phyloP scores from a whole-genome alignment of 805 yeast genomes.

The Komagataella ulmi region DNA sequence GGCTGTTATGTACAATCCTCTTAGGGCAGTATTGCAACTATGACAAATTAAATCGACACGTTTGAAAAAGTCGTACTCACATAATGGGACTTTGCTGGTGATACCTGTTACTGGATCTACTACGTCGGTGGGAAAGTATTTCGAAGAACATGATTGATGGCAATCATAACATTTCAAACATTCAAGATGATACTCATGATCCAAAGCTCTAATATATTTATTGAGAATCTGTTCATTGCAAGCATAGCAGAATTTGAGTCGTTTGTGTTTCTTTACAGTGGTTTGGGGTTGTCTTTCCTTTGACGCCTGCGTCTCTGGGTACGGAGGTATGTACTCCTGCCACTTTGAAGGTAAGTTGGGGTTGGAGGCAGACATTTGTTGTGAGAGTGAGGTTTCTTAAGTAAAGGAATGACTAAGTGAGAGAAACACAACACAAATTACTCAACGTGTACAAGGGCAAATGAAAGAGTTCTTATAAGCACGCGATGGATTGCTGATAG shows the following conservation, averaged over 20 bases:
- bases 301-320: not conserved
- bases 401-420: not conserved
- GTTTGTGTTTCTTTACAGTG: not conserved
- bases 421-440: not conserved
- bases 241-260: conserved; percentile 29
- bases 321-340: not conserved
- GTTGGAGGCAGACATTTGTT: not conserved
- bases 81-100: conserved; percentile 43
- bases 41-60: conserved; percentile 77
- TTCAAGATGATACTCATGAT: conserved; percentile 67
- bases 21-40: conserved; percentile 70
- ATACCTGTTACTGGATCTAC: conserved; percentile 13
- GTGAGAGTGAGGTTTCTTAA: not conserved
- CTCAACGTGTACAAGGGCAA: not conserved
- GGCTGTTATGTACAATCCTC: conserved; percentile 92
- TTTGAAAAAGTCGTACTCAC: conserved; percentile 88
- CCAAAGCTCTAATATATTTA: conserved; percentile 80
- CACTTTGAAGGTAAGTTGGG: not conserved
- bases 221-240: conserved; percentile 45
- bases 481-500: not conserved
- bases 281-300: not conserved
- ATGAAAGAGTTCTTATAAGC: not conserved
- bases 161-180: conserved; percentile 87
- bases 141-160: conserved; percentile 64
- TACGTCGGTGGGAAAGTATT: conserved; percentile 73